Percentiles rank a stretch among this genome's conserved stretches.
Conservation (phyloP, 306 rosid species). For the Vigna unguiculata region DNA sequence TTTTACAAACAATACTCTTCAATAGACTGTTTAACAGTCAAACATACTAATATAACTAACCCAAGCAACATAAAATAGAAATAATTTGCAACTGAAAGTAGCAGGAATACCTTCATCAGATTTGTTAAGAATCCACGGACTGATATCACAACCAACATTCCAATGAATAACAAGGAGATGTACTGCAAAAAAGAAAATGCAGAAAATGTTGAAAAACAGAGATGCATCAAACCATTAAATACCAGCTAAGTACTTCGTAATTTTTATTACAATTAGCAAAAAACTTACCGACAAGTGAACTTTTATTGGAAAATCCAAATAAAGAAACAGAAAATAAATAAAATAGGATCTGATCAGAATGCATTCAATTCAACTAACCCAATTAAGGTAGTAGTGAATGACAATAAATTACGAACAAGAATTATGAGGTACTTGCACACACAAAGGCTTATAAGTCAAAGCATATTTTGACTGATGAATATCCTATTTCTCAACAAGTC, state of each 20-base stretch:
- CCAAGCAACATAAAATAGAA: conserved; percentile 28
- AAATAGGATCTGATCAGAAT: conserved; percentile 2
- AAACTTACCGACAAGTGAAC: not conserved
- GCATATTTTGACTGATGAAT: conserved; percentile 8
- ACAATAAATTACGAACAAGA: not conserved
- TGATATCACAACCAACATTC: conserved; percentile 91
- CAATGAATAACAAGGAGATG: conserved; percentile 88
- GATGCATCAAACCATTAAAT: conserved; percentile 28
- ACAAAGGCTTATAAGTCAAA: not conserved
- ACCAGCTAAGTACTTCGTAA: conserved; percentile 20
- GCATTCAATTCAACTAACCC: conserved; percentile 13
- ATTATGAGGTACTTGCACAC: conserved; percentile 17
- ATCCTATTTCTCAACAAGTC: conserved; percentile 32
- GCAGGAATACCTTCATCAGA: conserved; percentile 88
- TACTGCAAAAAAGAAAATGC: conserved; percentile 64
- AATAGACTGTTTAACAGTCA: conserved; percentile 1
- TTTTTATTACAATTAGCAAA: conserved; percentile 9
- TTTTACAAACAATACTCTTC: not conserved
- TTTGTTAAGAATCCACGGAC: conserved; percentile 96
- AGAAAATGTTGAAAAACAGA: conserved; percentile 6
- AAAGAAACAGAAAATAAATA: not conserved
- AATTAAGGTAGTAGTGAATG: not conserved
- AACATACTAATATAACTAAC: conserved; percentile 13
- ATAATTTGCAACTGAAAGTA: conserved; percentile 37
- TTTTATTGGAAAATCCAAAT: not conserved